These are phyloP conservation scores for Entoloma clypeatum DNA, from an alignment of 1,284 basidiomycete species.

Conservation along the genomic window DNA sequence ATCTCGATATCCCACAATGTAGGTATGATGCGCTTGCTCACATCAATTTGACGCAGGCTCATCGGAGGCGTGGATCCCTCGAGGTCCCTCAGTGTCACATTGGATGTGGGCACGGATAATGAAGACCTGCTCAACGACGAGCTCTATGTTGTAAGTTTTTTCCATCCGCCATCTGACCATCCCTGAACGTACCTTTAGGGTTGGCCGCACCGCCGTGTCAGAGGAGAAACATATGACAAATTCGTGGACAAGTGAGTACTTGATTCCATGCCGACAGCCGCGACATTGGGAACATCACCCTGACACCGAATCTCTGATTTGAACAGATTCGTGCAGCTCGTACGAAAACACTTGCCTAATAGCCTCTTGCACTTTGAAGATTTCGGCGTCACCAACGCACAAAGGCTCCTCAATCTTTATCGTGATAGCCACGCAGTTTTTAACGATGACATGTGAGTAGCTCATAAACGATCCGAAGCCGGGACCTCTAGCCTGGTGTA, in stretches of 20 bases:
- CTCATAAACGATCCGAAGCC: neutral
- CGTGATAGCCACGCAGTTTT: constrained; percentile 65
- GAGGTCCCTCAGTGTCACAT: constrained; percentile 58
- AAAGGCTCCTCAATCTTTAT: constrained; percentile 68
- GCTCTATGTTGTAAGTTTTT: constrained; percentile 63
- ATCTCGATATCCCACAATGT: neutral
- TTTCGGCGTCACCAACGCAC: constrained; percentile 74
- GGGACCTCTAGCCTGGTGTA: constrained; percentile 7
- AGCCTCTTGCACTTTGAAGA: constrained; percentile 74
- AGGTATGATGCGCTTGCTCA: neutral
- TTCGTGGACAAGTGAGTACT: constrained; percentile 67
- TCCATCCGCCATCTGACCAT: too few relatives aligned
- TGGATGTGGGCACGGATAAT: constrained; percentile 82
- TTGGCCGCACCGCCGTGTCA: constrained; percentile 60
- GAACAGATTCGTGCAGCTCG: constrained; percentile 45
- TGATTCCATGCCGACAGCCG: neutral
- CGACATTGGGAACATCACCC: neutral
- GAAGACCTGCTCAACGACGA: constrained; percentile 56
- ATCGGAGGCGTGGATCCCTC: constrained; percentile 80
- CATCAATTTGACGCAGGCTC: constrained; percentile 39
- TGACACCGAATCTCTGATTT: constrained; percentile 3
- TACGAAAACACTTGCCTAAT: constrained; percentile 43
- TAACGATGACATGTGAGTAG: constrained; percentile 72
- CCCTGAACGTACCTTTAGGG: constrained; percentile 39
- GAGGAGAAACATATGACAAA: constrained; percentile 61